These are phyloP conservation scores for Nepenthes alata DNA, from an alignment of 179 eudicot species.

Conservation along the genomic window DNA sequence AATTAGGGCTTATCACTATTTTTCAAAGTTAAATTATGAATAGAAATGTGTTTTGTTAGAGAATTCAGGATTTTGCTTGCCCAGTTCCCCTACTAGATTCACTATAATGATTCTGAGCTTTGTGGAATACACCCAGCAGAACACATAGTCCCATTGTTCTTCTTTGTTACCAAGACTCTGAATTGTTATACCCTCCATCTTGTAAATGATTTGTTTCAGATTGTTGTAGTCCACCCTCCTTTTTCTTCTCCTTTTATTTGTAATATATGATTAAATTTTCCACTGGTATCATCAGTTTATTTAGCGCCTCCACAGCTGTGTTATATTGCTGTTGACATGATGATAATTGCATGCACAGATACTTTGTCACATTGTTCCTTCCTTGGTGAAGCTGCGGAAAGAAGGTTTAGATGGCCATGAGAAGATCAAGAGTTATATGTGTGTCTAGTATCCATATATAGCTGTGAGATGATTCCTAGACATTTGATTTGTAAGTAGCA, in stretches of 20 bases:
- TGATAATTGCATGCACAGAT: conserved; percentile 33
- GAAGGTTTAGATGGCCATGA: conserved; percentile 97
- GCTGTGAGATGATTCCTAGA: conserved; percentile 38
- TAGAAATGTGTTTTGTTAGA: too few species aligned
- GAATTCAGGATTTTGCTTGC: too few species aligned
- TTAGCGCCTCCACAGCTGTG: not conserved
- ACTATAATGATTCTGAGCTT: too few species aligned
- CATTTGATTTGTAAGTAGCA: conserved; percentile 3
- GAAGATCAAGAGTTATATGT: conserved; percentile 97
- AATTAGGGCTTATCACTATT: too few species aligned
- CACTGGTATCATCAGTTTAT: not conserved
- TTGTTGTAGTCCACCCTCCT: not conserved
- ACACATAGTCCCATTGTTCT: too few species aligned
- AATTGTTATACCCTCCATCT: too few species aligned
- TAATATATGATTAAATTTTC: not conserved
- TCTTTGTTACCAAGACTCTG: too few species aligned
- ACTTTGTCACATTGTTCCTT: conserved; percentile 77
- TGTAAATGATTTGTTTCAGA: too few species aligned
- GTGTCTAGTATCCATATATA: conserved; percentile 46
- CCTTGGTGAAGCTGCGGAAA: conserved; percentile 91
- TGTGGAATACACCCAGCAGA: too few species aligned
- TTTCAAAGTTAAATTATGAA: too few species aligned
- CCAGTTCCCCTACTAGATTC: too few species aligned
- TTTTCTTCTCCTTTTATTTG: conserved; percentile 4
- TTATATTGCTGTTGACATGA: conserved; percentile 6